phyloP scores from a whole-genome alignment of 306 rosid species.

The Elaeagnus macrophylla region DNA sequence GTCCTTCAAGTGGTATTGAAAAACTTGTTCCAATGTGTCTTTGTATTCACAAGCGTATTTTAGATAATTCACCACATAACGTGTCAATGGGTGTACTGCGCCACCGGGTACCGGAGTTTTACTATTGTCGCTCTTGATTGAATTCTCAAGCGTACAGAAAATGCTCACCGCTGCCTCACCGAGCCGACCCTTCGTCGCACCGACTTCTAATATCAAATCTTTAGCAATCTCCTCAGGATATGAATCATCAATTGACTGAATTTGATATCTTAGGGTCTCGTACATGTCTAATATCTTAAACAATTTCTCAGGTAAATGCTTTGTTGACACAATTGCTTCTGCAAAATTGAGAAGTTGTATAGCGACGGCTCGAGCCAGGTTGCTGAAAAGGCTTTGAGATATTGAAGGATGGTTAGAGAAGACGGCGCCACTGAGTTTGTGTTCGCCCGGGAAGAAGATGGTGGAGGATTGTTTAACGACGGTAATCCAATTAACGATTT shows the following conservation, averaged over 20 bases:
- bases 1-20: slow-evolving; percentile 14
- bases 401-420: slow-evolving; percentile 28
- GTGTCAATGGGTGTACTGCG: slow-evolving; percentile 68
- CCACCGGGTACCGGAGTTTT: slow-evolving; percentile 63
- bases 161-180: slow-evolving; percentile 37
- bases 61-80: slow-evolving; percentile 75
- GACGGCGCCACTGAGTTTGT: slow-evolving; percentile 33
- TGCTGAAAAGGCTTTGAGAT: slow-evolving; percentile 27
- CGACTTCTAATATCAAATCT: slow-evolving; percentile 37
- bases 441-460: slow-evolving; percentile 39
- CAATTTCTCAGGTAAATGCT: slow-evolving; percentile 52
- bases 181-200: slow-evolving; percentile 22
- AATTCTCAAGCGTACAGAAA: slow-evolving; percentile 52
- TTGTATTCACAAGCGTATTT: slow-evolving; percentile 73
- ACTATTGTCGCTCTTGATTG: slow-evolving; percentile 52
- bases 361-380: slow-evolving; percentile 34
- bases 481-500: slow-evolving; percentile 53
- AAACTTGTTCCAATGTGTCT: slow-evolving; percentile 51
- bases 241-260: slow-evolving; percentile 16
- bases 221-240: slow-evolving; percentile 14
- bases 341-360: slow-evolving; percentile 49
- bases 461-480: slow-evolving; percentile 45
- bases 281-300: slow-evolving; percentile 73
- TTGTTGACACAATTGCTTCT: slow-evolving; percentile 42
- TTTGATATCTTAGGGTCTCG: slow-evolving; percentile 48